phyloP scores from a whole-genome alignment of 768 basidiomycete species.

The Aureoboletus auriporus region DNA sequence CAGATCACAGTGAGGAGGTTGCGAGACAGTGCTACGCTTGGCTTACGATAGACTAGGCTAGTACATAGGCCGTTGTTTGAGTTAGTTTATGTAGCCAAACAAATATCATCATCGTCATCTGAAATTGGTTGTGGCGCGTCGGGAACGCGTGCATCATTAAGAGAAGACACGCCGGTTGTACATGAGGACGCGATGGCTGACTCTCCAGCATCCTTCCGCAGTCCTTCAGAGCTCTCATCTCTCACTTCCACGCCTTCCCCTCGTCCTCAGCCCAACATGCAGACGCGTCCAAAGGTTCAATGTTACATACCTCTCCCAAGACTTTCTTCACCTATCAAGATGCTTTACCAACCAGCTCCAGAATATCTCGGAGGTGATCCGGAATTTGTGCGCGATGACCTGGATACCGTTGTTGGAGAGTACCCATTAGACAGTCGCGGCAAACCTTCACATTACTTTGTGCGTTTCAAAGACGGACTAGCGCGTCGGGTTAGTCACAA shows the following conservation, averaged over 20 bases:
- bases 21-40: conserved; percentile 47
- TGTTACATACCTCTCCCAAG: conserved; percentile 38
- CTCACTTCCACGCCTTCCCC: conserved; percentile 15
- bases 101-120: neutral
- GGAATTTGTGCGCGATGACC: conserved; percentile 26
- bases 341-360: conserved; percentile 37
- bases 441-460: conserved; percentile 53
- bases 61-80: too few relatives aligned
- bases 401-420: conserved; percentile 58
- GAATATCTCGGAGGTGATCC: conserved; percentile 33
- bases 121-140: neutral
- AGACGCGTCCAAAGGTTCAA: conserved; percentile 7
- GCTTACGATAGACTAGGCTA: conserved; percentile 24
- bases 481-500: conserved; percentile 47
- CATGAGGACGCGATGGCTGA: conserved; percentile 11
- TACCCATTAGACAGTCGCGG: conserved; percentile 30
- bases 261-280: neutral
- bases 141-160: conserved; percentile 4
- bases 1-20: conserved; percentile 51
- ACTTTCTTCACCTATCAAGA: conserved; percentile 36
- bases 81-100: neutral
- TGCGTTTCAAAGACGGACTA: conserved; percentile 53
- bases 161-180: neutral
- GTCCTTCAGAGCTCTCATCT: conserved; percentile 9
- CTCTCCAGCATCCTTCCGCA: conserved; percentile 14